Evolutionary conservation across 805 yeast species (phyloP), one percentile per base, ranked within the genome.

Genomic region (Metschnikowia reukaufii): DNA sequence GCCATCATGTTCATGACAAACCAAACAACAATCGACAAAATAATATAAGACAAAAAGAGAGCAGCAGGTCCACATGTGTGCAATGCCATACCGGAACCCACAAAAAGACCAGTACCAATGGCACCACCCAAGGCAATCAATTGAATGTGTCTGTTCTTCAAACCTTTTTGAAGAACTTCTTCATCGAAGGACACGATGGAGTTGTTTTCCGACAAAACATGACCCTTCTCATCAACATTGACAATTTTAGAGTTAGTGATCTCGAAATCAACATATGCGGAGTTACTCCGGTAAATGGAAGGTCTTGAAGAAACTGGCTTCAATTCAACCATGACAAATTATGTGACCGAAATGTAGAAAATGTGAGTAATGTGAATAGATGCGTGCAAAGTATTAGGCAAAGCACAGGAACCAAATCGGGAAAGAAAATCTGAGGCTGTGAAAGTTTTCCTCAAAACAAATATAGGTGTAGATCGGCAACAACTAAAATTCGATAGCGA

Each of bases 61-160:
- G 60, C 51, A 17, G 51, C 60, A 7, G 60, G 59, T 33, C 60
- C 60, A 20, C 44, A 36, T 10, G 36, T 29, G 33, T 39, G 29
- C 44, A 56, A 43, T 10, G 56, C 59, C 13, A 50, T 17, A 17
- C 60, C 60, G 1, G 58, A 53, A 4, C 59, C 59, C n/a, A 56
- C 57, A 21, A 56, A 56, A 40, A 56, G 57, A 30, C 60, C 60
- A 5, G 60, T 56, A 13, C 60, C 60, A 27, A 56, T 55, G 32
- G 57, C 57, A 29, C 60, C 60, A 16, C 60, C 60, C 49, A 56
- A 50, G 34, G 60, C 60, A 45, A 56, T 55, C 53, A 56, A 47
- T 39, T 56, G 60, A 32, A 56, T 50, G 47, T 56, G 60, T 31
- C 60, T 50, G 39, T 58, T 52, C 41, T 61, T 56, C 47, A 56